Evolutionary conservation across 2,329 filamentous ascomycete species (phyloP).

Genomic region (Fusarium hainanense): DNA sequence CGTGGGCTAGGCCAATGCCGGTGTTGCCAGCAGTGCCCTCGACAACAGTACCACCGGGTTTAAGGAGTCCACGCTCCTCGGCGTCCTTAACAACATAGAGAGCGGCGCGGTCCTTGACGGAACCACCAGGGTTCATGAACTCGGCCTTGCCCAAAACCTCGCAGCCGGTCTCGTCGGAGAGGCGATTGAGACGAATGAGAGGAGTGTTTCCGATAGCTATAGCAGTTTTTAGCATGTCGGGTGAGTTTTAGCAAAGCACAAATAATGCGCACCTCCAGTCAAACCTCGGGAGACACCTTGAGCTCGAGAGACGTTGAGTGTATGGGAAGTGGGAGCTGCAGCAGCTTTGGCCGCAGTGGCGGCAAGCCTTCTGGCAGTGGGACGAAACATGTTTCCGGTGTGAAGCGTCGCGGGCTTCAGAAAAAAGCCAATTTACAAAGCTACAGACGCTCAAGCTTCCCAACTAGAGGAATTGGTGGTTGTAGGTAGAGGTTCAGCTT

Average conservation of each 20-base stretch:
- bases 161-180: constrained; percentile 92
- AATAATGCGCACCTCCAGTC: constrained; percentile 75
- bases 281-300: constrained; percentile 83
- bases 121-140: constrained; percentile 98
- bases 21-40: constrained; percentile 99
- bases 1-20: constrained; percentile 95
- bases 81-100: constrained; percentile 94
- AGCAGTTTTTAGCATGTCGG: background rate
- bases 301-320: constrained; percentile 78
- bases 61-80: constrained; percentile 85
- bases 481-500: constrained; percentile 22
- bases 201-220: constrained; percentile 97
- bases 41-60: constrained; percentile 90
- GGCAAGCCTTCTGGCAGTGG: constrained; percentile 74
- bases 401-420: constrained; percentile 9
- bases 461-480: constrained; percentile 15
- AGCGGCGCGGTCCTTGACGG: constrained; percentile 95
- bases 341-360: constrained; percentile 61
- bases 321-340: constrained; percentile 64
- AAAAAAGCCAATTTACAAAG: constrained; percentile 29
- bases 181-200: constrained; percentile 86
- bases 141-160: constrained; percentile 96
- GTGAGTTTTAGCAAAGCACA: background rate
- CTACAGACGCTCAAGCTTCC: constrained; percentile 4
- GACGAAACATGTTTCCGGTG: constrained; percentile 70